Base-by-base conservation (phyloP, 2,329 filamentous ascomycete genomes). In the Talaromyces sp. region DNA sequence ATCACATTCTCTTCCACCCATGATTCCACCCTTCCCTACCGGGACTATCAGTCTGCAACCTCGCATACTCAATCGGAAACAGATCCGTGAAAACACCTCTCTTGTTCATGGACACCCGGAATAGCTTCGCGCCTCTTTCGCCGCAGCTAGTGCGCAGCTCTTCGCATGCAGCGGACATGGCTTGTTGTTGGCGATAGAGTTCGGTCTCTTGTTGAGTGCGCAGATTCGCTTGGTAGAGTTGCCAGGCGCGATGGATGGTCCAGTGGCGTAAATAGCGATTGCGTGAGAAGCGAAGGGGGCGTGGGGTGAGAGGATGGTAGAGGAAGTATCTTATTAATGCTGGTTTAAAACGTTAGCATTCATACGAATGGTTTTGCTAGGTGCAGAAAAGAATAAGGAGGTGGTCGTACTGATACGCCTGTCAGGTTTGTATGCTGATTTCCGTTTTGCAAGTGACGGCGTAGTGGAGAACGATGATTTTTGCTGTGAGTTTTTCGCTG, bases 231-330 rank as follows among this genome's bases (percentile, higher is more conserved):
- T 89, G 88, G 80, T 90, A 90, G 35, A 98, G 84, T 73, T 91
- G 85, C 92, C 93, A 98, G 24, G 94, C 94, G 72, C 95, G 93
- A 83, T 98, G 93, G 79, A 99, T 98, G 60, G 95, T 98, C 95
- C 95, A 99, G 84, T 99, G 95, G 56, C 95, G 91, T 69, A 99
- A 88, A 79, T 88, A 86, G 64, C 95, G 89, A 78, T 90, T 90
- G 71, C 94, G 92, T 47, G 88, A 92, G 86, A 98, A 93, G 72
- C 92, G 90, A 69, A 99, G 86, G 0, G 95, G 93, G 13, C 89
- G 87, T 0, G 89, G 89, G 7, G 87, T 90, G 35, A 85, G 79
- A 1, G 88, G 87, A 77, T 91, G 89, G 72, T 85, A 80, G 70
- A 91, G 86, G 78, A 89, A 86, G 80, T 91, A 91, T 72, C 88